Evolutionary conservation across 208 protist genomes (phyloP).

Genomic region (Acanthamoeba pearcei): DNA sequence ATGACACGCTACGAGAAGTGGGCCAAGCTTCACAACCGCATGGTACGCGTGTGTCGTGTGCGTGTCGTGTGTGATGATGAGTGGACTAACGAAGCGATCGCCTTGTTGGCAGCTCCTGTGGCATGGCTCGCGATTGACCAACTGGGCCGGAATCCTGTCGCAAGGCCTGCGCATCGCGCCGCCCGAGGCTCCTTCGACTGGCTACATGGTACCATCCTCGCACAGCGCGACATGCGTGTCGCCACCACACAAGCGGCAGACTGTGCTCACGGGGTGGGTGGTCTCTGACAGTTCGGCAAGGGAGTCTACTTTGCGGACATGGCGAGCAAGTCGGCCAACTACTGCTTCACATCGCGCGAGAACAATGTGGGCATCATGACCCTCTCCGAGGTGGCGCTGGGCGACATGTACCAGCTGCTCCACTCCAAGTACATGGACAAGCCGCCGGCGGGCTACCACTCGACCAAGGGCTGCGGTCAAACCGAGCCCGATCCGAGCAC

Average conservation of each 20-base stretch:
- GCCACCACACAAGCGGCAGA: no score
- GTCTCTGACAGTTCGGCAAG: conserved; percentile 78
- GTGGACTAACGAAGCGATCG: neutral
- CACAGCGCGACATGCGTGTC: conserved; percentile 77
- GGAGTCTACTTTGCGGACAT: conserved; percentile 79
- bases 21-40: conserved; percentile 27
- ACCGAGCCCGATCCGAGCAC: conserved; percentile 50
- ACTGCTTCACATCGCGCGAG: conserved; percentile 43
- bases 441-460: conserved; percentile 35
- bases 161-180: conserved; percentile 83
- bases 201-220: conserved; percentile 84
- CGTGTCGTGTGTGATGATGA: no score
- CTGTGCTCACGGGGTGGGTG: no score
- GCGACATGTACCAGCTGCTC: conserved; percentile 57
- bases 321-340: conserved; percentile 74
- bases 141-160: conserved; percentile 83
- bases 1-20: conserved; percentile 17
- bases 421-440: conserved; percentile 77
- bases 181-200: conserved; percentile 81
- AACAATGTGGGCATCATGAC: conserved; percentile 72
- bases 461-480: conserved; percentile 55
- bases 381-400: conserved; percentile 78
- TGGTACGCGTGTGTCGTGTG: neutral
- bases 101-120: conserved; percentile 69
- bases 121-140: conserved; percentile 79